Percentiles rank a stretch among this genome's conserved stretches.
Conservation (phyloP, 2,329 filamentous ascomycete genomes). For the Hypoxylon sp. region DNA sequence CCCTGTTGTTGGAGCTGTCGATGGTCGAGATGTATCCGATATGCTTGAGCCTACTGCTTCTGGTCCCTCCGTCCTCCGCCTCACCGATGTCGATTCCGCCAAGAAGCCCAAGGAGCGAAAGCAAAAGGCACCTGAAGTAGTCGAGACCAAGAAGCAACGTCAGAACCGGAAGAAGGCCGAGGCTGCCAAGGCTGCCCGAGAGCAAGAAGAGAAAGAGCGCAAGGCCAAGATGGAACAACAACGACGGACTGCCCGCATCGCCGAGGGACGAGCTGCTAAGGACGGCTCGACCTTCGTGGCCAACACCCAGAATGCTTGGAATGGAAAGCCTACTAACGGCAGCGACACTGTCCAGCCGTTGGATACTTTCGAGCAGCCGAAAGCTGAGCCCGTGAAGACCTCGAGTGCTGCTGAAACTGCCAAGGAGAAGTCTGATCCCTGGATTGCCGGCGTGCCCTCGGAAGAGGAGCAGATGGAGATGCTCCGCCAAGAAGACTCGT, state of each 20-base stretch:
- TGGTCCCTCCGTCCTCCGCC: constrained; percentile 81
- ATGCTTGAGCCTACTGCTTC: constrained; percentile 85
- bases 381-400: constrained; percentile 55
- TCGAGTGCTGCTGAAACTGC: constrained; percentile 54
- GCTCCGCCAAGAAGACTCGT: constrained; percentile 66
- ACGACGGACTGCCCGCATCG: constrained; percentile 83
- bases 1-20: constrained; percentile 70
- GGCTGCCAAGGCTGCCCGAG: constrained; percentile 79
- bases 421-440: constrained; percentile 57
- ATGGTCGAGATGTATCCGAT: constrained; percentile 82
- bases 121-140: constrained; percentile 74
- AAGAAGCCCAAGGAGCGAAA: constrained; percentile 76
- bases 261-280: constrained; percentile 86
- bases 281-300: constrained; percentile 77
- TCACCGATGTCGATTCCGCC: constrained; percentile 77
- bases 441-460: constrained; percentile 68
- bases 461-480: constrained; percentile 75
- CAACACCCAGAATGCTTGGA: constrained; percentile 60
- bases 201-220: constrained; percentile 84
- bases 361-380: constrained; percentile 67
- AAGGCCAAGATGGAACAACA: constrained; percentile 85
- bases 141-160: constrained; percentile 94
- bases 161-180: constrained; percentile 93
- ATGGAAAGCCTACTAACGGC: constrained; percentile 58
- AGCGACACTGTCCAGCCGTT: constrained; percentile 65